Percentiles rank a stretch among this genome's conserved stretches.
These are phyloP conservation scores for Trichoderma brevicompactum DNA, from an alignment of 2,329 filamentous ascomycete genomes.

Conservation along the genomic window DNA sequence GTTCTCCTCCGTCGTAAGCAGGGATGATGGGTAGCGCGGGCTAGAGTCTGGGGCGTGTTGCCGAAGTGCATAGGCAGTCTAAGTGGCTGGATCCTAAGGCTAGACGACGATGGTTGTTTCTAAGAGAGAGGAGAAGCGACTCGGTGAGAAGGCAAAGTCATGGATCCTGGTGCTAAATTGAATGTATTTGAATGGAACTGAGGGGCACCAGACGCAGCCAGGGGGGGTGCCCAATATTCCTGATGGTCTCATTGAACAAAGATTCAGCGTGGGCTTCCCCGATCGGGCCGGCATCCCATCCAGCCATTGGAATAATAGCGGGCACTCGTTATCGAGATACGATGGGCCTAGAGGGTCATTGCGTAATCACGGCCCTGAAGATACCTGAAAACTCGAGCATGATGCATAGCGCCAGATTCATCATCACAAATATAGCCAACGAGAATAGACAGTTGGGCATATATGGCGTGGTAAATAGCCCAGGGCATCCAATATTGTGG, in stretches of 20 bases:
- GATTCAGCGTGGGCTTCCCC: conserved; percentile 32
- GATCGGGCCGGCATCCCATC: conserved; percentile 31
- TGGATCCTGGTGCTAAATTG: conserved; percentile 46
- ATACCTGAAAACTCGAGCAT: conserved; percentile 11
- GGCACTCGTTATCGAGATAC: conserved; percentile 11
- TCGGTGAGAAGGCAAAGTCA: conserved; percentile 47
- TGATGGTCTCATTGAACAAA: conserved; percentile 25
- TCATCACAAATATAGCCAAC: conserved; percentile 11
- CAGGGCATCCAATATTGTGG: conserved; percentile 1
- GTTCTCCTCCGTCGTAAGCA: conserved; percentile 28
- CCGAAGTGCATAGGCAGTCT: conserved; percentile 33
- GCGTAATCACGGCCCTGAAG: conserved; percentile 1
- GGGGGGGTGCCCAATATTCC: conserved; percentile 30
- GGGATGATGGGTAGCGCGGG: conserved; percentile 35
- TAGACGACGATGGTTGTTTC: conserved; percentile 43
- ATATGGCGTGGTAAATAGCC: background rate
- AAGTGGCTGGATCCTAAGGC: conserved; percentile 27
- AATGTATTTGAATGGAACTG: conserved; percentile 42
- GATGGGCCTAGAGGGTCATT: conserved; percentile 2
- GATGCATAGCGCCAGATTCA: conserved; percentile 6
- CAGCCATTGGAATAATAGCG: conserved; percentile 9
- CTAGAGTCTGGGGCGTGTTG: conserved; percentile 34
- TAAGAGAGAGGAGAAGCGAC: conserved; percentile 45
- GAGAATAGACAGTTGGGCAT: background rate
- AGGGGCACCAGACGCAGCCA: conserved; percentile 41